These are phyloP conservation scores for Paracoccidioides brasiliensis DNA, from an alignment of 2,329 filamentous ascomycete genomes.

Conservation along the genomic window DNA sequence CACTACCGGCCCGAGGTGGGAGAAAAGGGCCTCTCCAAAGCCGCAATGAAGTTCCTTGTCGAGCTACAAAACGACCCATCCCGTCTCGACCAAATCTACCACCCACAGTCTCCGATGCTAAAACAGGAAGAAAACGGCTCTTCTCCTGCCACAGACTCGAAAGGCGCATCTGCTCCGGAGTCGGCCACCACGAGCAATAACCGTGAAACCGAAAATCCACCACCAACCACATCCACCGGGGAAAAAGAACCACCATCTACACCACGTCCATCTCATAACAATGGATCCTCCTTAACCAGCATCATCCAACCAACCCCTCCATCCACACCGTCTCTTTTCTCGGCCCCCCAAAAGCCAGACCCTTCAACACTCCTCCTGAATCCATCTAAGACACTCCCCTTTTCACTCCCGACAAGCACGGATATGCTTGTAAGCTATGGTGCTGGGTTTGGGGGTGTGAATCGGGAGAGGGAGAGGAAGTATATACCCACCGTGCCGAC, in stretches of 20 bases:
- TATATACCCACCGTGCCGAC: slow-evolving; percentile 92
- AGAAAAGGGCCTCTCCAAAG: slow-evolving; percentile 81
- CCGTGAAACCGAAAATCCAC: neutral
- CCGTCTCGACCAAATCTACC: slow-evolving; percentile 34
- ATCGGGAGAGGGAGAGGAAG: slow-evolving; percentile 81
- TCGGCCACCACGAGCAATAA: neutral
- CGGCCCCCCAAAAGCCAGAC: slow-evolving; percentile 9
- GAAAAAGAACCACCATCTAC: slow-evolving; percentile 5
- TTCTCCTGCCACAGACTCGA: neutral
- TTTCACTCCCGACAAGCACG: slow-evolving; percentile 86
- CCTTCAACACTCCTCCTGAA: slow-evolving; percentile 54
- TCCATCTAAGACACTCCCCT: slow-evolving; percentile 83
- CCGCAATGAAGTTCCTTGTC: slow-evolving; percentile 72
- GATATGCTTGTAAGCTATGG: slow-evolving; percentile 96
- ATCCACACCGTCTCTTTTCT: slow-evolving; percentile 12
- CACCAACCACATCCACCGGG: neutral
- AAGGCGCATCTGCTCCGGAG: neutral
- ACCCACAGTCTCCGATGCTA: slow-evolving; percentile 17
- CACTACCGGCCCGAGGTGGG: slow-evolving; percentile 92
- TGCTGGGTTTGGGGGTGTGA: slow-evolving; percentile 83
- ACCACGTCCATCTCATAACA: neutral
- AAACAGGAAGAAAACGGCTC: slow-evolving; percentile 11
- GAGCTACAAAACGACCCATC: slow-evolving; percentile 64
- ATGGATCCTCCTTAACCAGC: slow-evolving; percentile 11
- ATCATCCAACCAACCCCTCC: slow-evolving; percentile 14